phyloP scores from a whole-genome alignment of 1,139 yeast genomes.

The Suhomyces anneliseae region DNA sequence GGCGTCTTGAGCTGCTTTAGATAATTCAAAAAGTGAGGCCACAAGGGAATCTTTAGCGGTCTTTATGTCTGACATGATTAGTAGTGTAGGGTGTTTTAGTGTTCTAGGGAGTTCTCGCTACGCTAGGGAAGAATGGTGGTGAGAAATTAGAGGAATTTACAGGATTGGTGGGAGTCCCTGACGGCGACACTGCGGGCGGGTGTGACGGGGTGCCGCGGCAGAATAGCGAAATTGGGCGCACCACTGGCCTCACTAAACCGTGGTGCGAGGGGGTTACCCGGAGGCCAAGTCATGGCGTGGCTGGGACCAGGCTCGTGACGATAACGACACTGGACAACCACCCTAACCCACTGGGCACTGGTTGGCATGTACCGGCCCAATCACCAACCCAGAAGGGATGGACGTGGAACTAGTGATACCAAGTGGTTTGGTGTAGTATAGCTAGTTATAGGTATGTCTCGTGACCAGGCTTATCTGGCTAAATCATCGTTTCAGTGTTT shows the following conservation, averaged over 20 bases:
- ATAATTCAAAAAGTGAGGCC: constrained; percentile 73
- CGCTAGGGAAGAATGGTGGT: constrained; percentile 9
- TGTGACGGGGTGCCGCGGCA: not conserved
- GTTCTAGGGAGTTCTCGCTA: constrained; percentile 3
- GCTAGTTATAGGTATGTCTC: too few relatives aligned
- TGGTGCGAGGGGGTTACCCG: constrained; percentile 11
- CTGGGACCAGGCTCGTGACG: too few relatives aligned
- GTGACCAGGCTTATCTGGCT: too few relatives aligned
- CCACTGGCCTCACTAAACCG: not conserved
- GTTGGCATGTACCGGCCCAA: too few relatives aligned
- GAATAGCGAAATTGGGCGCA: not conserved
- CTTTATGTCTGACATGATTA: constrained; percentile 36
- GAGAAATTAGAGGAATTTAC: not conserved
- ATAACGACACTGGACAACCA: too few relatives aligned
- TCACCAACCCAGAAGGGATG: too few relatives aligned
- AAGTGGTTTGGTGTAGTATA: too few relatives aligned
- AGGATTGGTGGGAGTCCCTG: constrained; percentile 4
- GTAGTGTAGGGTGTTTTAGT: not conserved
- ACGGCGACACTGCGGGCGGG: not conserved
- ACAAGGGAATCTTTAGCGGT: constrained; percentile 57
- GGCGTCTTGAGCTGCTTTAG: constrained; percentile 79
- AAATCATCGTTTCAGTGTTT: too few relatives aligned
- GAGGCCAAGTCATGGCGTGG: not conserved
- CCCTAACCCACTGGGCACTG: too few relatives aligned
- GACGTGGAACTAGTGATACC: too few relatives aligned